A percentile compares a stretch with the other conserved stretches of the same genome.
phyloP scores from a whole-genome alignment of 768 basidiomycete genomes.

The Lentinula lateritia region DNA sequence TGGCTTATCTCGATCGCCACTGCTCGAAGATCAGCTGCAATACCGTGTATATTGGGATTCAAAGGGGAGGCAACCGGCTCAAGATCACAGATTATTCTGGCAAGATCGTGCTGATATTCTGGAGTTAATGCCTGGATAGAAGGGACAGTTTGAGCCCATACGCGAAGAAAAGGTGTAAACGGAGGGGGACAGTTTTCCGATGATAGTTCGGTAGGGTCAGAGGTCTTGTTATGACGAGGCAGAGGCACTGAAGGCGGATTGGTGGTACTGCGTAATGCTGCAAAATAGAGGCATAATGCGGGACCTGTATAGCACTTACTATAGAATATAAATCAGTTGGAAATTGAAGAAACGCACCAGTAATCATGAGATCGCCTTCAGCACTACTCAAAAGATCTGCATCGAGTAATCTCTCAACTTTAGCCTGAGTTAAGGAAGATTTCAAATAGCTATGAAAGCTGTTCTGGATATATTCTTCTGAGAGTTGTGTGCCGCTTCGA shows the following conservation, averaged over 20 bases:
- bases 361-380: constrained; percentile 82
- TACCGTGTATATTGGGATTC: constrained; percentile 42
- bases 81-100: constrained; percentile 70
- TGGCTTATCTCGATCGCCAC: constrained; percentile 87
- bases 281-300: constrained; percentile 80
- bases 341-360: constrained; percentile 41
- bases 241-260: constrained; percentile 78
- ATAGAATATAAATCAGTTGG: not conserved
- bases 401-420: constrained; percentile 68
- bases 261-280: constrained; percentile 70
- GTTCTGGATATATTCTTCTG: constrained; percentile 66
- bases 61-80: constrained; percentile 36
- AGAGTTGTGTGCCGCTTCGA: constrained; percentile 27
- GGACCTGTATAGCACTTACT: constrained; percentile 42
- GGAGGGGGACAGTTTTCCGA: constrained; percentile 61
- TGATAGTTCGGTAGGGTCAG: constrained; percentile 53
- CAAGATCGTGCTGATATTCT: constrained; percentile 76
- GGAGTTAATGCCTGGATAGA: constrained; percentile 57
- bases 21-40: constrained; percentile 77
- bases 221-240: constrained; percentile 46
- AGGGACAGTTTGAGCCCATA: constrained; percentile 68
- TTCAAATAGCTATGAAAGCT: constrained; percentile 81
- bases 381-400: constrained; percentile 70
- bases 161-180: constrained; percentile 63
- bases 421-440: constrained; percentile 73